phyloP scores from a whole-genome alignment of 2,329 filamentous ascomycete genomes.

The Chalaropsis thielavioides region DNA sequence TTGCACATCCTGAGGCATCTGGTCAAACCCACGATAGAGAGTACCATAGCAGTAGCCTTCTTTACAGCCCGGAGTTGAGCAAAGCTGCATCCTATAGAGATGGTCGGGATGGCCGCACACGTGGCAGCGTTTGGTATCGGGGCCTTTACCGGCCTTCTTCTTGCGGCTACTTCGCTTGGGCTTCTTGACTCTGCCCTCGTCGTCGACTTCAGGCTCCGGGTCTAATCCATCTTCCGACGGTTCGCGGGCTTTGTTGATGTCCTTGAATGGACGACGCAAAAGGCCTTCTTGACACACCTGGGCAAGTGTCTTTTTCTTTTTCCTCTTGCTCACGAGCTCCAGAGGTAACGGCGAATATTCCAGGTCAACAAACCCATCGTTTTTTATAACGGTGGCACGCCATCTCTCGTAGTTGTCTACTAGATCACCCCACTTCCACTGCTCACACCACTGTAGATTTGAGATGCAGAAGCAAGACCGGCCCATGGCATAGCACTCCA shows the following conservation, averaged over 20 bases:
- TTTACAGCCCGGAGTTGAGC: constrained; percentile 53
- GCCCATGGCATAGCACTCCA: constrained; percentile 98
- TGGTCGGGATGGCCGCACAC: constrained; percentile 70
- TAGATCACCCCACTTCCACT: constrained; percentile 74
- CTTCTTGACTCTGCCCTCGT: constrained; percentile 35
- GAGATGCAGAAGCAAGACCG: constrained; percentile 83
- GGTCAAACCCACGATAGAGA: constrained; percentile 79
- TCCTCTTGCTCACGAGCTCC: constrained; percentile 49
- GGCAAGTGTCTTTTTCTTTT: constrained; percentile 65
- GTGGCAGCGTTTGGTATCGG: constrained; percentile 59
- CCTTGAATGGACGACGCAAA: constrained; percentile 62
- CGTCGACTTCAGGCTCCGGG: constrained; percentile 45
- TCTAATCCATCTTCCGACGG: constrained; percentile 21
- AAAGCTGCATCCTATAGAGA: constrained; percentile 71
- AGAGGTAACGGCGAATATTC: constrained; percentile 55
- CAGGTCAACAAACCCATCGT: constrained; percentile 52
- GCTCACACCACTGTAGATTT: constrained; percentile 77
- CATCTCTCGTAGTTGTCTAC: constrained; percentile 66
- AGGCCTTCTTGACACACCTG: constrained; percentile 91
- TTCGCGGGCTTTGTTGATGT: constrained; percentile 51
- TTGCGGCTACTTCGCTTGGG: neutral
- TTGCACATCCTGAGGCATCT: constrained; percentile 71
- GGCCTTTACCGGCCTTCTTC: constrained; percentile 12
- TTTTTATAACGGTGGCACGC: constrained; percentile 61
- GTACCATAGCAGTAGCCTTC: constrained; percentile 85